These are phyloP conservation scores for Grosmannia clavigera DNA, from an alignment of 2,329 filamentous ascomycete species.

Conservation along the genomic window DNA sequence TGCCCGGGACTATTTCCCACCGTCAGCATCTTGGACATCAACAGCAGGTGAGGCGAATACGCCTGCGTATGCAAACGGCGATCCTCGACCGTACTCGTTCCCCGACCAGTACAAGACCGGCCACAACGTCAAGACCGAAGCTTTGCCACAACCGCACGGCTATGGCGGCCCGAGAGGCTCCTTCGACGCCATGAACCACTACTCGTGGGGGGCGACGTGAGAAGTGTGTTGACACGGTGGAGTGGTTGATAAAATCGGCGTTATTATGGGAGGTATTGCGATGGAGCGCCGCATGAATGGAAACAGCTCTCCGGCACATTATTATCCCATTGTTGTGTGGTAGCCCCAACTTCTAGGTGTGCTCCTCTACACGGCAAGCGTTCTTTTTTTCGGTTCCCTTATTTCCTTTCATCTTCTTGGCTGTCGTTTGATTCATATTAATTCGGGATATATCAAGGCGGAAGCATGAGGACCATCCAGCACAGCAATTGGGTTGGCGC, in stretches of 20 bases:
- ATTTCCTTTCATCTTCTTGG: not conserved
- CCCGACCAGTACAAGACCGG: slow-evolving; percentile 35
- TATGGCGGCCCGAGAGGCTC: slow-evolving; percentile 30
- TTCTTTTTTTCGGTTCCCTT: not conserved
- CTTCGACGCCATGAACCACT: slow-evolving; percentile 39
- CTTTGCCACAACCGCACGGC: slow-evolving; percentile 25
- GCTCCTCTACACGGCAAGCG: not conserved
- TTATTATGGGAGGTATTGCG: not conserved
- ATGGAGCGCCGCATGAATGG: slow-evolving; percentile 1
- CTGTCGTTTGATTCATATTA: not conserved
- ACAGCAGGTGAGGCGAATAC: slow-evolving; percentile 32
- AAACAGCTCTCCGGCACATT: not conserved
- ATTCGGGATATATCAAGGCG: slow-evolving; percentile 3
- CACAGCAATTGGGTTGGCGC: slow-evolving; percentile 15
- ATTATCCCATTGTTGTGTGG: not conserved
- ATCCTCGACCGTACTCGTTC: slow-evolving; percentile 34
- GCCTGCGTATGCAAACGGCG: slow-evolving; percentile 33
- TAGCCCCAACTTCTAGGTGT: not conserved
- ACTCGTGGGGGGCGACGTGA: slow-evolving; percentile 41
- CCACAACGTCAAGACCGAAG: slow-evolving; percentile 20
- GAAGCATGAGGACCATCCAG: slow-evolving; percentile 12
- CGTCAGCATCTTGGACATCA: slow-evolving; percentile 38
- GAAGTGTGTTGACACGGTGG: not conserved
- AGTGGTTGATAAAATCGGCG: not conserved
- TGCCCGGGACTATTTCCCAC: slow-evolving; percentile 41